Percentiles rank a stretch among this genome's conserved stretches.
Conservation (phyloP, 768 basidiomycete species). For the Pisolithus tinctorius region DNA sequence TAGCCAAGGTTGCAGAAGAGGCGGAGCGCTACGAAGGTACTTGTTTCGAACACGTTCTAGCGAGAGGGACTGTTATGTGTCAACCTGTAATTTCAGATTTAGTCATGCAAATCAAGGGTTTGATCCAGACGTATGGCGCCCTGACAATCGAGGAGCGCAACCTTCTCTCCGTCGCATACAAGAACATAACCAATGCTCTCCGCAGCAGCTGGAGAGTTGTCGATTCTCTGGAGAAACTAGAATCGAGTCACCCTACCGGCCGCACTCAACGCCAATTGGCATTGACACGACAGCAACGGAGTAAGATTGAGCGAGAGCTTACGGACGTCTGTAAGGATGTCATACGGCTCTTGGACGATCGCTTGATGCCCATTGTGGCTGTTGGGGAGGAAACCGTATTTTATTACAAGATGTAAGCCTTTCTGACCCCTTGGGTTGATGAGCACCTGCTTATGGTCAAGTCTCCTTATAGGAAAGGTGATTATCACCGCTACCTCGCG, state of each 20-base stretch:
- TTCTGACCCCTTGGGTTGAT: background rate
- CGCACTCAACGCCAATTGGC: constrained; percentile 39
- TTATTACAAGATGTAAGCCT: constrained; percentile 74
- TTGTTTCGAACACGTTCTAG: background rate
- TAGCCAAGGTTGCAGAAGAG: constrained; percentile 83
- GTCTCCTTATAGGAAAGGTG: constrained; percentile 59
- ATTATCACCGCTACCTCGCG: constrained; percentile 87
- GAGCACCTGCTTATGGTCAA: constrained; percentile 4
- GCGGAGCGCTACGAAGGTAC: constrained; percentile 85
- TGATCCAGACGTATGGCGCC: constrained; percentile 60
- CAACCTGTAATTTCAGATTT: constrained; percentile 45
- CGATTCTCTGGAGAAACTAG: constrained; percentile 67
- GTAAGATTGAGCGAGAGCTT: constrained; percentile 72
- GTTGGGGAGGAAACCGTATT: constrained; percentile 82
- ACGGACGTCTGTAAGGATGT: constrained; percentile 75
- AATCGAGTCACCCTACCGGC: constrained; percentile 25
- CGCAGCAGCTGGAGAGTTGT: constrained; percentile 83
- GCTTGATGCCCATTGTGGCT: constrained; percentile 55
- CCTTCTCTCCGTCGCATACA: constrained; percentile 84
- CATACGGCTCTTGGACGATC: constrained; percentile 56
- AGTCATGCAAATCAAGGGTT: constrained; percentile 69
- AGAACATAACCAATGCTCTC: constrained; percentile 79
- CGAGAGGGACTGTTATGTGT: constrained; percentile 12
- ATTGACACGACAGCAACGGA: constrained; percentile 67
- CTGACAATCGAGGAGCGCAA: constrained; percentile 84